These are phyloP conservation scores for Aspergillus heteromorphus DNA, from an alignment of 495 filamentous ascomycete genomes.

Conservation along the genomic window DNA sequence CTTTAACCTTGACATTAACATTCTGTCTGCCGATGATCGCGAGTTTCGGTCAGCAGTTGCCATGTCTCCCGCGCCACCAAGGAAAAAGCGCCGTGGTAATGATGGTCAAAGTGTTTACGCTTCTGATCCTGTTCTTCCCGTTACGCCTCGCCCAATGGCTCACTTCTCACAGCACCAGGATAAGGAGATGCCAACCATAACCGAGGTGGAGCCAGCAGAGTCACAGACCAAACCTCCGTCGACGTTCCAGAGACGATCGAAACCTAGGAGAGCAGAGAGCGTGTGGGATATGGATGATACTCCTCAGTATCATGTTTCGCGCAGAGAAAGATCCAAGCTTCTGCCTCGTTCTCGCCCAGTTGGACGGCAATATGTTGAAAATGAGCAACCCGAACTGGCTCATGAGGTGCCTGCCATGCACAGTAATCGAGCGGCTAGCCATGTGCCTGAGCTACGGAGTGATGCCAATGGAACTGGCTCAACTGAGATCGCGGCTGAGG, in stretches of 20 bases:
- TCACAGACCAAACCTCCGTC: conserved; percentile 10
- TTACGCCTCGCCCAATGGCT: conserved; percentile 23
- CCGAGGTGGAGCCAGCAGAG: conserved; percentile 1
- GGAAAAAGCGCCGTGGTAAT: conserved; percentile 37
- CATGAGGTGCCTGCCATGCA: conserved; percentile 6
- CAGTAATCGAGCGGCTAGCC: conserved; percentile 5
- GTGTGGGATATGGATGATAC: conserved; percentile 37
- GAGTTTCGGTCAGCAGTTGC: conserved; percentile 36
- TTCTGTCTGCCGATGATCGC: conserved; percentile 40
- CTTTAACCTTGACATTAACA: conserved; percentile 37
- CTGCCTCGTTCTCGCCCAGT: conserved; percentile 6
- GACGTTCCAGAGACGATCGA: conserved; percentile 15
- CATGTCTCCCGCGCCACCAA: conserved; percentile 33
- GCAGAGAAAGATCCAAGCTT: conserved; percentile 19
- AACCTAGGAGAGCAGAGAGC: conserved; percentile 25
- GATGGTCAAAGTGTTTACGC: conserved; percentile 25
- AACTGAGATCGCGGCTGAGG: background rate
- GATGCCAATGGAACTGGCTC: background rate
- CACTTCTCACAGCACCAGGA: conserved; percentile 5
- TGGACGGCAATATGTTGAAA: conserved; percentile 10
- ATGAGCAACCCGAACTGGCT: conserved; percentile 1
- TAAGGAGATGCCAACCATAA: conserved; percentile 5
- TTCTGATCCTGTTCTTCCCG: conserved; percentile 29
- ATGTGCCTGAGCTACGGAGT: conserved; percentile 11
- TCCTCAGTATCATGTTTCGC: conserved; percentile 24